Evolutionary conservation across 257 asterid species (phyloP).

Genomic region (Striga asiatica): DNA sequence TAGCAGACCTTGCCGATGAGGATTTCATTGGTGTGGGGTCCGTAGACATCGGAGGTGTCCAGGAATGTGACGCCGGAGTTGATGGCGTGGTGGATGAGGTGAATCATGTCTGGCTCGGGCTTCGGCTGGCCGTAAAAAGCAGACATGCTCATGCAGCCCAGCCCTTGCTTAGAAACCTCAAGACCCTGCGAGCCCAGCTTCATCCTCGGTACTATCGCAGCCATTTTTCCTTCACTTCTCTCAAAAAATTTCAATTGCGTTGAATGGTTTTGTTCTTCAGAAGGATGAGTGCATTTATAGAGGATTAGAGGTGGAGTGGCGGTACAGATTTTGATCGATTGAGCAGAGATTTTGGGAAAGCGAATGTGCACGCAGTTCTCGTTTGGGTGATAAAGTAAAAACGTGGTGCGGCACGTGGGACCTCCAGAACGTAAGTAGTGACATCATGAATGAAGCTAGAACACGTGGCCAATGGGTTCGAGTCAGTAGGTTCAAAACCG

Average conservation of each 20-base stretch:
- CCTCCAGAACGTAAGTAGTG: too few relatives aligned
- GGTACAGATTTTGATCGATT: too few relatives aligned
- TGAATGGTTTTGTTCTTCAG: neutral
- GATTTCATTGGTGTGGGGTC: slow-evolving; percentile 28
- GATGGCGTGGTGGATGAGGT: slow-evolving; percentile 22
- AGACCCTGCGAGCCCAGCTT: slow-evolving; percentile 29
- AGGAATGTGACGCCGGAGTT: slow-evolving; percentile 25
- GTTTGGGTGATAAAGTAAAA: too few relatives aligned
- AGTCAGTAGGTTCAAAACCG: too few relatives aligned
- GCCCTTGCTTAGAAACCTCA: slow-evolving; percentile 28
- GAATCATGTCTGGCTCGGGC: slow-evolving; percentile 27
- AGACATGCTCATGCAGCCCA: slow-evolving; percentile 34
- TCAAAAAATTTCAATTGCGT: neutral
- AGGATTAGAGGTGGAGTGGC: too few relatives aligned
- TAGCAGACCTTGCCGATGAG: slow-evolving; percentile 21
- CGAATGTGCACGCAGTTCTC: too few relatives aligned
- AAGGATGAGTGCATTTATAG: too few relatives aligned
- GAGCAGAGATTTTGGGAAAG: too few relatives aligned
- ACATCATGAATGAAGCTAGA: too few relatives aligned
- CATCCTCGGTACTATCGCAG: slow-evolving; percentile 19
- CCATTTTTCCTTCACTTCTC: slow-evolving; percentile 9
- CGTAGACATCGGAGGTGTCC: slow-evolving; percentile 30
- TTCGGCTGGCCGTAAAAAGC: slow-evolving; percentile 20
- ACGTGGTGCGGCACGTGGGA: too few relatives aligned
- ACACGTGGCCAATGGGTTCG: too few relatives aligned